phyloP scores from a whole-genome alignment of 2,329 filamentous ascomycete species.

The Aureobasidium pullulans region DNA sequence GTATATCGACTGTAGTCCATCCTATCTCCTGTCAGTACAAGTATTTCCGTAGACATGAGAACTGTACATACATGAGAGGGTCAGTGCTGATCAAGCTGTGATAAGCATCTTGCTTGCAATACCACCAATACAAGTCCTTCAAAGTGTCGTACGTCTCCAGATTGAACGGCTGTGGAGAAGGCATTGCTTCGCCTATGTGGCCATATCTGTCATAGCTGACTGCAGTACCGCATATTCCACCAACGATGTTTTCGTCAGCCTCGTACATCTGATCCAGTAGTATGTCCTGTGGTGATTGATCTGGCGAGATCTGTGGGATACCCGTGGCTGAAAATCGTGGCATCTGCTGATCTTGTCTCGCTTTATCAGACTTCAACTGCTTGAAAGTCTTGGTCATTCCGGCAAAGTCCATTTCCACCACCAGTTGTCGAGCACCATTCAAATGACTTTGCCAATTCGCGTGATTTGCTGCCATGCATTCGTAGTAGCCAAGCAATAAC shows the following conservation, averaged over 20 bases:
- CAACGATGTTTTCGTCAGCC: slow-evolving; percentile 51
- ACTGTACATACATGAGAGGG: slow-evolving; percentile 63
- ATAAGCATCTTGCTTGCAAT: slow-evolving; percentile 86
- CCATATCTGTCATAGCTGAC: slow-evolving; percentile 54
- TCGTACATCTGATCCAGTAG: slow-evolving; percentile 33
- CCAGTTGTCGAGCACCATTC: slow-evolving; percentile 71
- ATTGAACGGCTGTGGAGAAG: slow-evolving; percentile 42
- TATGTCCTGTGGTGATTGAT: slow-evolving; percentile 18
- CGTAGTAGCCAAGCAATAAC: slow-evolving; percentile 80
- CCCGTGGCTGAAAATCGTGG: background rate
- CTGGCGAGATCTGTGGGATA: background rate
- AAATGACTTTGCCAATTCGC: slow-evolving; percentile 93
- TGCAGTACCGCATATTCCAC: slow-evolving; percentile 49
- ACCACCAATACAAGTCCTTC: slow-evolving; percentile 92
- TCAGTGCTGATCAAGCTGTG: slow-evolving; percentile 86
- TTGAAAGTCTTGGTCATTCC: slow-evolving; percentile 66
- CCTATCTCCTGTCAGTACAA: slow-evolving; percentile 39
- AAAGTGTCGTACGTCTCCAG: slow-evolving; percentile 73
- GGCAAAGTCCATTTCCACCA: slow-evolving; percentile 73
- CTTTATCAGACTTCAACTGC: slow-evolving; percentile 49
- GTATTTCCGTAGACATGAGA: background rate
- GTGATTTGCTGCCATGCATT: slow-evolving; percentile 90
- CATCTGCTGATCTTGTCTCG: slow-evolving; percentile 20
- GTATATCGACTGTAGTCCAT: slow-evolving; percentile 75
- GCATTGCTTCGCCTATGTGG: slow-evolving; percentile 28